phyloP scores from a whole-genome alignment of 2,329 filamentous ascomycete genomes.

The Plectosphaerella cucumerina region DNA sequence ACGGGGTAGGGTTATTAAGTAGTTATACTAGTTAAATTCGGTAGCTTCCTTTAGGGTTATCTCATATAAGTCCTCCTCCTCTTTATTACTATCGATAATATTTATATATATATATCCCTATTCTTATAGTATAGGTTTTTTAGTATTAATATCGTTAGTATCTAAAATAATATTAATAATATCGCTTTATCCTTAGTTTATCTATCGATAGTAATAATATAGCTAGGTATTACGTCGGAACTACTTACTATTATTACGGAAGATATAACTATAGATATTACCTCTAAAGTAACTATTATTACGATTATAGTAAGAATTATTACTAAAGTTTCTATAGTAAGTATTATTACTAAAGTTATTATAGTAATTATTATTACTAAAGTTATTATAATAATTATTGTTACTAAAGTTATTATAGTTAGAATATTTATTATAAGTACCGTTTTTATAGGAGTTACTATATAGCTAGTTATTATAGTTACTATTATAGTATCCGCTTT shows the following conservation, averaged over 20 bases:
- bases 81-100: too few relatives aligned
- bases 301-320: not conserved
- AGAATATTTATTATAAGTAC: not conserved
- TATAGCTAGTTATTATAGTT: not conserved
- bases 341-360: conserved; percentile 3
- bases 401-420: too few relatives aligned
- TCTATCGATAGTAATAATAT: not conserved
- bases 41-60: conserved; percentile 8
- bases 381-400: too few relatives aligned
- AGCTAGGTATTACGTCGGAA: too few relatives aligned
- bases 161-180: not conserved
- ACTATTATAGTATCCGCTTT: not conserved
- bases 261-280: too few relatives aligned
- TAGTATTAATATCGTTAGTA: too few relatives aligned
- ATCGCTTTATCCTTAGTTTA: not conserved
- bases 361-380: too few relatives aligned
- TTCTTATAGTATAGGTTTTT: too few relatives aligned
- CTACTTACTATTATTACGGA: too few relatives aligned
- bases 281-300: too few relatives aligned
- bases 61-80: not conserved
- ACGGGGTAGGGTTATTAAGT: not conserved
- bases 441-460: not conserved
- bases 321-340: conserved; percentile 1
- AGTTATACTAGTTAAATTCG: conserved; percentile 1
- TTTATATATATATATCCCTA: too few relatives aligned